phyloP scores from a whole-genome alignment of 2,329 filamentous ascomycete genomes.

The Stemphylium beticola region DNA sequence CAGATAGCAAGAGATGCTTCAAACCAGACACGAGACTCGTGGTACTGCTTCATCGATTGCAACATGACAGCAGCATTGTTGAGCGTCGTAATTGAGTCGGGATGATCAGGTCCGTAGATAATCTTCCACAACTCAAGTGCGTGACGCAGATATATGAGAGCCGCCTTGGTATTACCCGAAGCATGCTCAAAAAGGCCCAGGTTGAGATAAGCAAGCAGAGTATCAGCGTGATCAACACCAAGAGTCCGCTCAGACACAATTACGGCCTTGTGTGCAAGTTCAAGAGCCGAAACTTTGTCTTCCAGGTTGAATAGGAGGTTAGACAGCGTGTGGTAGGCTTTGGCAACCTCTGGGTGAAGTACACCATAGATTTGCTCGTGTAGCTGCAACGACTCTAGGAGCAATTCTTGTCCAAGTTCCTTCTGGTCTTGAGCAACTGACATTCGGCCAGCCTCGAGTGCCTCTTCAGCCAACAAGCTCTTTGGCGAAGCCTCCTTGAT shows the following conservation, averaged over 20 bases:
- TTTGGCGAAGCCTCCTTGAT: slow-evolving; percentile 93
- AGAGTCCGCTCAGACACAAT: slow-evolving; percentile 95
- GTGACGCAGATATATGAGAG: slow-evolving; percentile 88
- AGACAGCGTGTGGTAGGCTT: slow-evolving; percentile 92
- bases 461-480: slow-evolving; percentile 91
- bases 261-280: slow-evolving; percentile 94
- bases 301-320: slow-evolving; percentile 98
- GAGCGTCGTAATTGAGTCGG: slow-evolving; percentile 96
- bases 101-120: slow-evolving; percentile 91
- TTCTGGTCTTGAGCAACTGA: slow-evolving; percentile 95
- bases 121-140: slow-evolving; percentile 96
- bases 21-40: slow-evolving; percentile 95
- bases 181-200: slow-evolving; percentile 93
- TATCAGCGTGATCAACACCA: slow-evolving; percentile 91
- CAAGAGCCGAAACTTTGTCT: slow-evolving; percentile 93
- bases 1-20: slow-evolving; percentile 89
- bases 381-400: slow-evolving; percentile 92
- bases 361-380: slow-evolving; percentile 99
- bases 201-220: slow-evolving; percentile 94
- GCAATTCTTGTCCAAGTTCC: slow-evolving; percentile 92
- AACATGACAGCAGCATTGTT: slow-evolving; percentile 99
- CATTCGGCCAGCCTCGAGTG: slow-evolving; percentile 91
- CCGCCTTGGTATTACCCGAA: slow-evolving; percentile 84
- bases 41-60: slow-evolving; percentile 91
- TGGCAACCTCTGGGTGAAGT: slow-evolving; percentile 92